phyloP scores from a whole-genome alignment of 1,284 basidiomycete species.

The Pholiota adiposa region DNA sequence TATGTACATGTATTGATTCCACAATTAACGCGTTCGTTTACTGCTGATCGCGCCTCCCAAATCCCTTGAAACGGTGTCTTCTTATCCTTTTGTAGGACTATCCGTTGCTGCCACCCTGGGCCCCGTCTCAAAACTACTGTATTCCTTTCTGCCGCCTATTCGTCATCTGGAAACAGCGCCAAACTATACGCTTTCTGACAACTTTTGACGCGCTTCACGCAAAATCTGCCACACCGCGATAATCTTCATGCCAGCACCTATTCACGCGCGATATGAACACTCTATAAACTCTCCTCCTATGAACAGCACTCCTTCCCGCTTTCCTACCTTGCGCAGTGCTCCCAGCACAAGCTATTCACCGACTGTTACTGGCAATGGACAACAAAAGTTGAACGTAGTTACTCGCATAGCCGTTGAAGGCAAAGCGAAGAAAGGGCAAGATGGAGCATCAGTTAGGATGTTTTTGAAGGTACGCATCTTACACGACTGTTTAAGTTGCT shows the following conservation, averaged over 20 bases:
- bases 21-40: constrained; percentile 25
- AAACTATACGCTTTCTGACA: background rate
- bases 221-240: background rate
- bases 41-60: constrained; percentile 20
- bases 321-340: constrained; percentile 23
- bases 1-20: constrained; percentile 20
- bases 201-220: constrained; percentile 14
- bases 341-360: constrained; percentile 38
- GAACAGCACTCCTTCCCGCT: constrained; percentile 31
- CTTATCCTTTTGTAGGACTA: constrained; percentile 1
- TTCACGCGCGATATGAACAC: constrained; percentile 31
- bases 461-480: constrained; percentile 66
- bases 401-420: constrained; percentile 77
- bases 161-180: background rate
- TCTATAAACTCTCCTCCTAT: constrained; percentile 31
- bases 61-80: constrained; percentile 12
- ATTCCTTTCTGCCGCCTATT: background rate
- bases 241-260: constrained; percentile 35
- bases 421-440: constrained; percentile 63
- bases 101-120: background rate
- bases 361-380: constrained; percentile 43
- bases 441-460: constrained; percentile 70
- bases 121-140: too few species aligned
- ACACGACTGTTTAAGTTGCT: background rate
- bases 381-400: constrained; percentile 65